Evolutionary conservation across 2,329 filamentous ascomycete species (phyloP), one percentile per base, ranked within the genome.

Genomic region (Stachybotrys chlorohalonatus): DNA sequence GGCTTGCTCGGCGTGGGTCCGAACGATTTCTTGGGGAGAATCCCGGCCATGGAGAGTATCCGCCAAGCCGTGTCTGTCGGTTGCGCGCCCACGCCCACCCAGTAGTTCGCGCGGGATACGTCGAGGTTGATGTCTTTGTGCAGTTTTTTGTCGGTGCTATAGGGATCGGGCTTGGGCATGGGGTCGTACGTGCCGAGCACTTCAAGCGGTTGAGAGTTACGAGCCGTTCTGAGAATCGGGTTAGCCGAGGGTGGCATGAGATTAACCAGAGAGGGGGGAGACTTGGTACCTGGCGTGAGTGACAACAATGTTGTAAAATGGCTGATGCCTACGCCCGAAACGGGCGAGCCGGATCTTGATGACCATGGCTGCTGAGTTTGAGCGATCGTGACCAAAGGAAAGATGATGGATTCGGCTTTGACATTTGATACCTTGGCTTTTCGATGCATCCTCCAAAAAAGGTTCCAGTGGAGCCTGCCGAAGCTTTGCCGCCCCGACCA

Each of bases 291-390:
- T 86, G 50, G 92, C 92, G 67, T 97, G 93, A 15, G 91, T 83
- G 60, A 99, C 89, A 61, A 97, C 90, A 60, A 99, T 96, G 76
- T 99, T 99, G 81, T 96, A 99, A 64, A 96, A 87, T 2, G 94
- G 93, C n/a, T 83, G 71, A 69, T 95, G 92, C 60, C 82, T 84
- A 71, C 87, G 90, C 68, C 92, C 91, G 71, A 97, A 96, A 71
- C 94, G 92, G 64, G 94, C 89, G 63, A 99, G 85, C 56, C 94
- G 87, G 71, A 99, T 94, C 71, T 89, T 89, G 66, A 99, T 81
- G 58, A 97, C 93, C 94, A 99, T 96, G 63, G 48, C 54, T 52
- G 54, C 48, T 57, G 57, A 60, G 55, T 54, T 52, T 24, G 24
- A 24, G 58, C 57, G 36, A 42, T 42, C 36, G 36, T 13, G 13